Conservation (phyloP, 1,284 basidiomycete species). For the Cryptococcus sp. region DNA sequence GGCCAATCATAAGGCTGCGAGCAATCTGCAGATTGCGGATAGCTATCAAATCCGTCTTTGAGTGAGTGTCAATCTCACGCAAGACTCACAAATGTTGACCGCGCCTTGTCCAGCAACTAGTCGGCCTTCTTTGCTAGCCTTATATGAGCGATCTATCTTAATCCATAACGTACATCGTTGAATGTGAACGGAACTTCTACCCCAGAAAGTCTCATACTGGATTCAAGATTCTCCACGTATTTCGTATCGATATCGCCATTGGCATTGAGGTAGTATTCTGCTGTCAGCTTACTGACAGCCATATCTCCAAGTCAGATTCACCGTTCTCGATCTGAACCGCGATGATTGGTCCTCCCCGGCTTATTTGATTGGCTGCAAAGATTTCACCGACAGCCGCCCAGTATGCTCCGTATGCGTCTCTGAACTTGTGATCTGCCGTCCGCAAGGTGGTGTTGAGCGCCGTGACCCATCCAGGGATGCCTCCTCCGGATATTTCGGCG, state of each 20-base stretch:
- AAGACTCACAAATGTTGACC: not conserved
- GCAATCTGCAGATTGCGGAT: conserved; percentile 2
- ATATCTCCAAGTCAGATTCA: not conserved
- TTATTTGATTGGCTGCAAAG: conserved; percentile 5
- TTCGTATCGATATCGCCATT: conserved; percentile 1
- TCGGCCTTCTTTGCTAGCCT: not conserved
- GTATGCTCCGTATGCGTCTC: conserved; percentile 6
- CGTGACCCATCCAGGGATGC: conserved; percentile 11
- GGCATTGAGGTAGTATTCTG: conserved; percentile 6
- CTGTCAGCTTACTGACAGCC: not conserved
- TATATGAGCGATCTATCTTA: not conserved
- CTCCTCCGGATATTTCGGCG: conserved; percentile 8
- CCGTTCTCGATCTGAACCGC: conserved; percentile 13
- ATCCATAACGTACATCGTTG: conserved; percentile 5
- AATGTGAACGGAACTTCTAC: conserved; percentile 6
- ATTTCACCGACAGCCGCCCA: conserved; percentile 9
- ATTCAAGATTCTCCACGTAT: conserved; percentile 8
- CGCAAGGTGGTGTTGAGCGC: not conserved
- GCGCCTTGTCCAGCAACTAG: not conserved
- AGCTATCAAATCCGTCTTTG: conserved; percentile 2
- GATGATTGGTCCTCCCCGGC: conserved; percentile 6
- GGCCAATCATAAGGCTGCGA: not conserved
- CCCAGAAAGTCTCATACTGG: conserved; percentile 1
- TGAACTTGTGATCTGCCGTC: conserved; percentile 3
- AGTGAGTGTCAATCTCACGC: not conserved